phyloP scores from a whole-genome alignment of 1,284 basidiomycete genomes.

The Cutaneotrichosporon spelunceum region DNA sequence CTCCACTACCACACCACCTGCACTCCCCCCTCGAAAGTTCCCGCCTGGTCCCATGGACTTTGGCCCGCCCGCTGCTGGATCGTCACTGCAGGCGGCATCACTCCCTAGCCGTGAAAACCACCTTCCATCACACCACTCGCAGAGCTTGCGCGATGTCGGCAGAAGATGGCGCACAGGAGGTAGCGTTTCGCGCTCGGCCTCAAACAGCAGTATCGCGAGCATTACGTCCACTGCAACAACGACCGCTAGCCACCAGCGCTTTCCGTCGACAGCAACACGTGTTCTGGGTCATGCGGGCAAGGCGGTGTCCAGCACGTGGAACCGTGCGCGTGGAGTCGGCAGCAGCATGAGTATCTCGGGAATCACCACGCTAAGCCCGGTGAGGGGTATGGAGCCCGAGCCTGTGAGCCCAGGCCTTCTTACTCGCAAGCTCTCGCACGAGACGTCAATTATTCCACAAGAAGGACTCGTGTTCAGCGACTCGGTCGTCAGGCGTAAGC shows the following conservation, averaged over 20 bases:
- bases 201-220: conserved; percentile 31
- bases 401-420: conserved; percentile 17
- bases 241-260: conserved; percentile 23
- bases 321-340: conserved; percentile 41
- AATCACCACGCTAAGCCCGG: conserved; percentile 8
- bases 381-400: conserved; percentile 12
- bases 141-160: conserved; percentile 37
- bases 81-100: conserved; percentile 26
- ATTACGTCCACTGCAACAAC: conserved; percentile 20
- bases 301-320: conserved; percentile 45
- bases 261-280: conserved; percentile 38
- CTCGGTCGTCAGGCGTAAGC: conserved; percentile 30
- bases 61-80: conserved; percentile 16
- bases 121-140: conserved; percentile 31
- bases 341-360: conserved; percentile 41
- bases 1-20: conserved; percentile 29
- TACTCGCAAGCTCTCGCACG: conserved; percentile 27
- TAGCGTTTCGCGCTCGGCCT: conserved; percentile 37
- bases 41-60: conserved; percentile 28
- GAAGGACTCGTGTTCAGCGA: conserved; percentile 13
- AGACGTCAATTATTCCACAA: conserved; percentile 14
- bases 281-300: conserved; percentile 43
- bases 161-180: conserved; percentile 29
- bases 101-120: neutral
- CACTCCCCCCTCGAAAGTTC: conserved; percentile 36